Evolutionary conservation across 2,329 filamentous ascomycete species (phyloP).

Genomic region (Microthyrium microscopicum): DNA sequence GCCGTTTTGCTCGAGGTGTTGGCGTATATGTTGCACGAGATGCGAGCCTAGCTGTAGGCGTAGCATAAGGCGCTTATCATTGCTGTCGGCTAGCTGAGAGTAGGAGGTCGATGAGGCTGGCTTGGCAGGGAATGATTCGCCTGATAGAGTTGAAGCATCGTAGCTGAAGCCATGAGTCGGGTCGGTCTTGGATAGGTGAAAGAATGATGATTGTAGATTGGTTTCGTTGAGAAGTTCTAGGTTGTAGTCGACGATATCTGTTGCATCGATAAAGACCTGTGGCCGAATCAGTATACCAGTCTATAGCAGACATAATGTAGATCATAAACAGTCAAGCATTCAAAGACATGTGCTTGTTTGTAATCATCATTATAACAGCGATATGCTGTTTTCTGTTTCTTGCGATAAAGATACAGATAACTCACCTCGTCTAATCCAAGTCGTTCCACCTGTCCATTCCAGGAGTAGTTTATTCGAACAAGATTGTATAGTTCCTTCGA

Average conservation of each 20-base stretch:
- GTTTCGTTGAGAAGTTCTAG: slow-evolving; percentile 49
- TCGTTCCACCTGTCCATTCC: slow-evolving; percentile 62
- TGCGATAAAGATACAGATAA: slow-evolving; percentile 6
- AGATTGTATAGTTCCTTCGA: slow-evolving; percentile 68
- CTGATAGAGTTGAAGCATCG: slow-evolving; percentile 52
- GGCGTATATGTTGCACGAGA: slow-evolving; percentile 57
- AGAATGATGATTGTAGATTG: slow-evolving; percentile 55
- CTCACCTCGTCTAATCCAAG: slow-evolving; percentile 81
- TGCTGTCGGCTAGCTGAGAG: slow-evolving; percentile 8
- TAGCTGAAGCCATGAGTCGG: slow-evolving; percentile 68
- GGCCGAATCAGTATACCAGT: slow-evolving; percentile 1
- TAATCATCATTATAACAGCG: not conserved
- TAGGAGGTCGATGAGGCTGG: not conserved
- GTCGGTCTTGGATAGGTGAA: slow-evolving; percentile 55
- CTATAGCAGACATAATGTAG: slow-evolving; percentile 1
- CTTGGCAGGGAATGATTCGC: slow-evolving; percentile 38
- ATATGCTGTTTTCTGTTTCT: not conserved
- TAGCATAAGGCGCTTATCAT: slow-evolving; percentile 14
- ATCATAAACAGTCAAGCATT: not conserved
- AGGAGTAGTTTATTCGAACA: slow-evolving; percentile 55
- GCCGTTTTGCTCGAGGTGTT: slow-evolving; percentile 58
- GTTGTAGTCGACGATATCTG: slow-evolving; percentile 76
- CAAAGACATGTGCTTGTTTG: not conserved
- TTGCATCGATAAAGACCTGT: slow-evolving; percentile 59
- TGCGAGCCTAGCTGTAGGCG: slow-evolving; percentile 50